A percentile compares a stretch with the other conserved stretches of the same genome.
Evolutionary conservation across 345 rosid genomes (phyloP).

Genomic region (Brassica nigra): DNA sequence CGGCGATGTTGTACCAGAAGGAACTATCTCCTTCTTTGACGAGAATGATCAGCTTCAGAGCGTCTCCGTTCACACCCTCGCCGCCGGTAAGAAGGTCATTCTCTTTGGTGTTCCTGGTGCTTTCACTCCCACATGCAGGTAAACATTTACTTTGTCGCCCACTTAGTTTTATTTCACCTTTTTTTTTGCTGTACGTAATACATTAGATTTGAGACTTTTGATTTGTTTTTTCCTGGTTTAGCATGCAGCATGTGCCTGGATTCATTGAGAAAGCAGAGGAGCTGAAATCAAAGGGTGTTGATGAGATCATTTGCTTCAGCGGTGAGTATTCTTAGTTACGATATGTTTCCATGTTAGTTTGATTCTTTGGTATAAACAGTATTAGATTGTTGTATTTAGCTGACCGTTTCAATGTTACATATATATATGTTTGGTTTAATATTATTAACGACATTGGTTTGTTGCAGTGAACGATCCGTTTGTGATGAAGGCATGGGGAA

Average conservation of each 20-base stretch:
- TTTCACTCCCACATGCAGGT: conserved; percentile 99
- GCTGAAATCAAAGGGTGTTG: conserved; percentile 80
- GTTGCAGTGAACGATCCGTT: conserved; percentile 89
- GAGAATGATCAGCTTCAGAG: conserved; percentile 80
- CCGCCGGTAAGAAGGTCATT: conserved; percentile 80
- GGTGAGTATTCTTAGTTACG: conserved; percentile 46
- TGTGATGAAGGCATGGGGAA: conserved; percentile 98
- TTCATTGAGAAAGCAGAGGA: conserved; percentile 86
- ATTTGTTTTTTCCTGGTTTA: conserved; percentile 18
- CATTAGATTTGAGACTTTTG: background rate
- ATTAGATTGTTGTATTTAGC: too few species aligned
- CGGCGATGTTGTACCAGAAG: conserved; percentile 79
- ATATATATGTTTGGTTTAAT: background rate
- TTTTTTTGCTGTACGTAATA: background rate
- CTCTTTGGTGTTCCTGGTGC: conserved; percentile 98
- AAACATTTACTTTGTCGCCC: background rate
- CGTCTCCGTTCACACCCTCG: conserved; percentile 76
- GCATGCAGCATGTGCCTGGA: conserved; percentile 95
- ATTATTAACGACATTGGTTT: background rate
- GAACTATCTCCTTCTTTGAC: conserved; percentile 76
- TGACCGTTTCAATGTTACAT: background rate
- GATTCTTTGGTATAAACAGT: background rate
- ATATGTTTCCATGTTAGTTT: background rate
- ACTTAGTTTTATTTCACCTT: background rate
- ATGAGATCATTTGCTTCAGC: conserved; percentile 77